Percentiles rank a stretch among this genome's conserved stretches.
phyloP scores from a whole-genome alignment of 495 filamentous ascomycete species.

The Hyaloscypha hepaticicola region DNA sequence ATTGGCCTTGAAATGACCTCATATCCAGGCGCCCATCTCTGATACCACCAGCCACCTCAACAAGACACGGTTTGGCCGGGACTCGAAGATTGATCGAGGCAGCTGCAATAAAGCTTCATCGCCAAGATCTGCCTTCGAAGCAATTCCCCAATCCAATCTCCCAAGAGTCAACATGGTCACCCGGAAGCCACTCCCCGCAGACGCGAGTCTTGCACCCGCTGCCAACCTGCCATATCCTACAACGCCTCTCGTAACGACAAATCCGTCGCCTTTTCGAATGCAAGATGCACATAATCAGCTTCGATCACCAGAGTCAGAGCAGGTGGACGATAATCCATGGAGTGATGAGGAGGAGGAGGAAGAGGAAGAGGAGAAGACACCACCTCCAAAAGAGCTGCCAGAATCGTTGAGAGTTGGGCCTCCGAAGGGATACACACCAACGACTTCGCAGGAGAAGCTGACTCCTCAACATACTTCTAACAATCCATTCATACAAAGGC shows the following conservation, averaged over 20 bases:
- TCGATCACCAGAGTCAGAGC: constrained; percentile 31
- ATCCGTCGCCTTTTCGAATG: constrained; percentile 33
- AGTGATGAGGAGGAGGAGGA: constrained; percentile 27
- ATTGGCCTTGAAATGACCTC: constrained; percentile 10
- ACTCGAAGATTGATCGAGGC: neutral
- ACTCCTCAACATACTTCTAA: constrained; percentile 33
- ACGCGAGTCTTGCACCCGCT: constrained; percentile 18
- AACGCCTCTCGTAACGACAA: constrained; percentile 31
- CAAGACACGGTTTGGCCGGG: neutral
- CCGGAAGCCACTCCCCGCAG: constrained; percentile 42
- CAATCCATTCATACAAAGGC: constrained; percentile 53
- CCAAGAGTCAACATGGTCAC: constrained; percentile 32
- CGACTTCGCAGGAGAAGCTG: constrained; percentile 23
- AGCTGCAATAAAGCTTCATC: neutral
- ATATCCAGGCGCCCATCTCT: neutral
- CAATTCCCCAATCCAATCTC: neutral
- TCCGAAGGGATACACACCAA: constrained; percentile 25
- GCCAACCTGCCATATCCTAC: constrained; percentile 24
- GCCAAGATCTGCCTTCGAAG: neutral
- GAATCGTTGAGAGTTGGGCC: constrained; percentile 34
- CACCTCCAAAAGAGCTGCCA: constrained; percentile 29
- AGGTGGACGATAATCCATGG: constrained; percentile 41
- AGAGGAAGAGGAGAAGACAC: constrained; percentile 14
- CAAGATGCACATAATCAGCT: constrained; percentile 35
- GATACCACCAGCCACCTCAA: neutral